Evolutionary conservation across 371 early-diverging fungal species (phyloP), one percentile per base, ranked within the genome.

Genomic region (Syncephalis fuscata): DNA sequence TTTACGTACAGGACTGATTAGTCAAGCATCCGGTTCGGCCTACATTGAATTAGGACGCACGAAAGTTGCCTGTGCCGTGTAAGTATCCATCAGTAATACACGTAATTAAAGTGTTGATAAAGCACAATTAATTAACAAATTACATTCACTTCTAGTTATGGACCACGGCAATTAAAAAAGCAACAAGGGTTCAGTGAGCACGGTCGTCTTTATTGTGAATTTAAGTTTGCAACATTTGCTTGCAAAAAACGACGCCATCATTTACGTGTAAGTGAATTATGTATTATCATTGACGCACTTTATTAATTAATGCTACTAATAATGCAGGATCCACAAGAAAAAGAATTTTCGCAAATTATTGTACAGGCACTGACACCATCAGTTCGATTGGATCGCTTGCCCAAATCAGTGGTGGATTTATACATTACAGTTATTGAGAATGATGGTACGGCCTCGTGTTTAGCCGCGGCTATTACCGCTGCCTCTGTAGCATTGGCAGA

Each of bases 11-110:
- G 91, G 89, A n/a, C 62, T 84, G 26, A 74, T 90, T 14, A 69
- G 64, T 17, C 82, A 85, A 42, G 89, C 95, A 16, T 87, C 78
- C 40, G 95, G 95, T 8, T 89, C 91, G 5, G 89, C 92, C 14
- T 92, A 83, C 51, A 72, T 85, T 49, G 95, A 94, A 64, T 57
- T 80, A 38, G 87, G 81, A 39, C 76, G 80, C 24, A 76, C 87
- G 52, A 91, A 92, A 56, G 65, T 91, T 25, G 78, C 82, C 21
- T 90, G 92, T 62, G 87, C 87, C 38, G 88, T 94, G 75, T 91
- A 84, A 50, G 78, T 58, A 11, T 49, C 54, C 48, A 11, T 37
- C n/a, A 20, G 16, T 10, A 39, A 14, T 44, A 32, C 15, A 11
- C 32, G 4, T 11, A 32, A 4, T 32, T 4, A 4, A 32, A 32